Evolutionary conservation across 805 yeast genomes (phyloP), one percentile per base, ranked within the genome.

Genomic region (Brettanomyces custersianus): DNA sequence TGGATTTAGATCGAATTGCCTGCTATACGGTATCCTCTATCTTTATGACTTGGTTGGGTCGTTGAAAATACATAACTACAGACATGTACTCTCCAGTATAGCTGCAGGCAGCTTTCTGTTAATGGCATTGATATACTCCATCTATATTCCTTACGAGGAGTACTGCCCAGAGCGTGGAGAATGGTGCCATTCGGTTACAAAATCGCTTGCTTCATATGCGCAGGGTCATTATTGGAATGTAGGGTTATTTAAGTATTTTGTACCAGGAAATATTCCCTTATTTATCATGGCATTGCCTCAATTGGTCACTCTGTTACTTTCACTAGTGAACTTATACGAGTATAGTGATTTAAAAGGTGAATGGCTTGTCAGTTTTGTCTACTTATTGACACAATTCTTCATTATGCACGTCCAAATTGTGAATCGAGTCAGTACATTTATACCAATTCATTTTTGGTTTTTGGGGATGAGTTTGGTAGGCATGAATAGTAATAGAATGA

Each of bases 351-450:
- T 49, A 42, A 61, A 35, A 32, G 71, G 77, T 1, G 45, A 73
- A 8, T 49, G 69, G 16, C 32, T 63, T 5, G 61, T 74, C 25
- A 67, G 71, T 40, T 37, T 50, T 4, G 42, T 68, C 0, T 66
- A 77, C 42, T 33, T 78, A 2, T 33, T 73, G 4, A 60, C 81
- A 4, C 74, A 77, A 5, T 20, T 74, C 2, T 61, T 75, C 23
- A 61, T 75, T 35, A 84, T 92, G 74, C 88, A 90, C 55, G 83
- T 80, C 25, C 98, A 90, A 55, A 86, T 88, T 24, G 65, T 90
- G 38, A 85, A 82, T 27, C 66, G 98, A 37, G 71, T 88, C 4
- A 72, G 80, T 9, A 70, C 90, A 5, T 84, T 86, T 51, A 55
- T 83, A 23, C 96, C 96, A 0, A 51, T 83, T 7, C 72, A 75